Evolutionary conservation across 257 asterid species (phyloP), one percentile per base, ranked within the genome.

Genomic region (Fraxinus pennsylvanica): DNA sequence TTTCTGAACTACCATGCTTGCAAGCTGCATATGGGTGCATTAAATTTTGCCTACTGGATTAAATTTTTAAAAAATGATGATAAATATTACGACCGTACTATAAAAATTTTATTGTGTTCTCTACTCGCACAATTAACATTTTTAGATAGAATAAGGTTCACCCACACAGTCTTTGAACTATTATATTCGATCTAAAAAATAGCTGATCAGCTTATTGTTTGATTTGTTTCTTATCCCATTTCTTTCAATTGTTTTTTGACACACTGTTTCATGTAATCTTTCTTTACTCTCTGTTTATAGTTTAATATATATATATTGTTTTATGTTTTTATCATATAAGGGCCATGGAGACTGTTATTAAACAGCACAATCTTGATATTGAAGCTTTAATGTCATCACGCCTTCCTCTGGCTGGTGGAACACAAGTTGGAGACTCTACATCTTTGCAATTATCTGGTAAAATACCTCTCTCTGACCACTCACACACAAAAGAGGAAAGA

Each of bases 311-410:
- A 2, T 41, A 41, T 41, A 10, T 12, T 9, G 54, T 63, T 70
- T 70, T 74, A 35, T 57, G 32, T 79, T 59, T 76, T 72, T 47
- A 77, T 79, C 57, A 77, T 83, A 80, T 84, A 80, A 96, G 99
- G 96, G 99, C 99, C 65, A 96, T 96, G 99, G 98, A 96, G 87
- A 96, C 99, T 79, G 98, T 96, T 67, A 90, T 96, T 80, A 93
- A 92, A 80, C 97, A 96, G 79, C 89, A 96, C 85, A 92, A 90
- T 85, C 96, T 96, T 81, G 99, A 96, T 76, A 91, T 93, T 78
- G 98, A 93, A 84, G 87, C 94, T 72, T 87, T 96, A 76, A 86
- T 94, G 95, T 86, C 99, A 41, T 88, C 98, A 14, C 97, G 96
- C 67, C 87, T 85, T 83, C 94, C 99, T 25, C 59, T 84, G 83